Conservation (phyloP, 257 asterid species). For the Primulina eburnea region DNA sequence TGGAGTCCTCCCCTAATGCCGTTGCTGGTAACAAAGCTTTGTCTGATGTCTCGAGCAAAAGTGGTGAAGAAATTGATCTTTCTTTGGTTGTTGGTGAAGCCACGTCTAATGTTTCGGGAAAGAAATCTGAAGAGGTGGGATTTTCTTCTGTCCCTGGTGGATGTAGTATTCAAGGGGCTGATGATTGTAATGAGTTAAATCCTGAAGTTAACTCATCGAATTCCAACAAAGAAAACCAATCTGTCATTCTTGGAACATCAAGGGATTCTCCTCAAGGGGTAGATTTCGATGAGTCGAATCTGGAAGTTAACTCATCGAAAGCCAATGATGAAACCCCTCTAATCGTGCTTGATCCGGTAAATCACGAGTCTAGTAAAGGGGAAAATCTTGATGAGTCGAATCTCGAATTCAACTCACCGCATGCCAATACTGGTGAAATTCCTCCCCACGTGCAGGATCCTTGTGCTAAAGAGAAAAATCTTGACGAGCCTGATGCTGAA, state of each 20-base stretch:
- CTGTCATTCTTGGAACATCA: neutral
- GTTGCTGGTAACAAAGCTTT: neutral
- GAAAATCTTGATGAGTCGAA: neutral
- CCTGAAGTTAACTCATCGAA: neutral
- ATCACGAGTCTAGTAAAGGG: neutral
- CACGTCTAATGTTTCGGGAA: neutral
- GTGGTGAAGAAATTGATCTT: neutral
- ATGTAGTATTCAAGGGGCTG: neutral
- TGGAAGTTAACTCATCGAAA: neutral
- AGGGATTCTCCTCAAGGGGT: neutral
- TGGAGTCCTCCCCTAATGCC: conserved; percentile 6
- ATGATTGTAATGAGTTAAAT: neutral
- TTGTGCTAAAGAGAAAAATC: neutral
- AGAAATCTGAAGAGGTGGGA: neutral
- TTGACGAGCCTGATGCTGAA: neutral
- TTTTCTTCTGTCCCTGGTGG: neutral
- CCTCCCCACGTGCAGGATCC: neutral
- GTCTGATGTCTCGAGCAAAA: neutral
- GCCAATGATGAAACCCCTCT: neutral
- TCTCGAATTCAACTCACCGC: neutral
- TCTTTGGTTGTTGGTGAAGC: neutral
- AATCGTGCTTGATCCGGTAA: neutral
- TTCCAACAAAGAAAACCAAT: neutral
- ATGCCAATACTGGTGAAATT: neutral
- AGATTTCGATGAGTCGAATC: neutral